Evolutionary conservation across 2,329 filamentous ascomycete genomes (phyloP).

Genomic region (Colletotrichum orbiculare): DNA sequence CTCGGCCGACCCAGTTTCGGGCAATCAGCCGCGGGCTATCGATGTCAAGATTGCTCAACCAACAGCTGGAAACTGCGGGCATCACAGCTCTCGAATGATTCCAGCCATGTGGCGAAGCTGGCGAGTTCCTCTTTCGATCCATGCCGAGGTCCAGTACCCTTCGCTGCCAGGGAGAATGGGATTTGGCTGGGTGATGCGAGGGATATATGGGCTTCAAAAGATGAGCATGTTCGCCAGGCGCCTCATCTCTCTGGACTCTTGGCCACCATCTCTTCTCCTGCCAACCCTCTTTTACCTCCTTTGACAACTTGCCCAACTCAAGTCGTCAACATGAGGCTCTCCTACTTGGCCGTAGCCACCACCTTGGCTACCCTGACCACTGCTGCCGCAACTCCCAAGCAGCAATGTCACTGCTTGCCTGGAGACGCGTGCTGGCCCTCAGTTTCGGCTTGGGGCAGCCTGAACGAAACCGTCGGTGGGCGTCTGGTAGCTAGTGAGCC

Average conservation of each 20-base stretch:
- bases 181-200: slow-evolving; percentile 7
- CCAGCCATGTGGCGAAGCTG: neutral
- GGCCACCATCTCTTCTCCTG: slow-evolving; percentile 4
- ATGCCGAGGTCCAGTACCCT: slow-evolving; percentile 6
- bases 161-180: neutral
- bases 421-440: slow-evolving; percentile 66
- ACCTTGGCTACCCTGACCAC: slow-evolving; percentile 33
- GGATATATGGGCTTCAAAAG: slow-evolving; percentile 27
- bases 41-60: slow-evolving; percentile 1
- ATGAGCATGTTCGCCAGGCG: slow-evolving; percentile 9
- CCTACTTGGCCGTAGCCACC: slow-evolving; percentile 32
- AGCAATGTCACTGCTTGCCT: slow-evolving; percentile 59
- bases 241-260: slow-evolving; percentile 4
- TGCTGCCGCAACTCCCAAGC: slow-evolving; percentile 26
- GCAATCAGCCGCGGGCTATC: slow-evolving; percentile 21
- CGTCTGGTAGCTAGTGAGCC: slow-evolving; percentile 64
- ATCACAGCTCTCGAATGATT: neutral
- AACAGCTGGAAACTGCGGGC: neutral
- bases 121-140: neutral
- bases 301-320: slow-evolving; percentile 28
- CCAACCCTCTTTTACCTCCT: slow-evolving; percentile 11
- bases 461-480: slow-evolving; percentile 64
- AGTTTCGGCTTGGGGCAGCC: slow-evolving; percentile 54
- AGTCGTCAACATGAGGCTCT: slow-evolving; percentile 35
- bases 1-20: slow-evolving; percentile 18